These are phyloP conservation scores for Paraphysoderma sedebokerense DNA, from an alignment of 371 early-diverging fungal genomes.

Conservation along the genomic window DNA sequence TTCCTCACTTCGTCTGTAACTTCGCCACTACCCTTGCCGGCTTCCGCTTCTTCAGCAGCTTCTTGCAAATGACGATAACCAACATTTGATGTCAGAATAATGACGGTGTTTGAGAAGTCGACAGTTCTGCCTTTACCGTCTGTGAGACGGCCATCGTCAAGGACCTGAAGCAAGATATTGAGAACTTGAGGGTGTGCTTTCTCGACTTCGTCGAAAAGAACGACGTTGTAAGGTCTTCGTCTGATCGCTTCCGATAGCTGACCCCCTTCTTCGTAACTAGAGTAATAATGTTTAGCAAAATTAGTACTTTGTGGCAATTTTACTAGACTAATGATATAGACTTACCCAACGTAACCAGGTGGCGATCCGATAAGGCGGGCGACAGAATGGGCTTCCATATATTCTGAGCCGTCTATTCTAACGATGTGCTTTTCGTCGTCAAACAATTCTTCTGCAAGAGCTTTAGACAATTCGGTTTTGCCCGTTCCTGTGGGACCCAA, in stretches of 20 bases:
- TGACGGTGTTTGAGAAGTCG: slow-evolving; percentile 61
- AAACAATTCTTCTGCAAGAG: slow-evolving; percentile 54
- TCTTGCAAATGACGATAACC: slow-evolving; percentile 34
- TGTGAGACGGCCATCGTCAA: slow-evolving; percentile 70
- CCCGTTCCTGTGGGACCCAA: slow-evolving; percentile 75
- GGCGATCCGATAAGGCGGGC: slow-evolving; percentile 63
- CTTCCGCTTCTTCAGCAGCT: slow-evolving; percentile 3
- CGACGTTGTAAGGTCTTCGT: slow-evolving; percentile 55
- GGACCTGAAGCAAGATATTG: slow-evolving; percentile 59
- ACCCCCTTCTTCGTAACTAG: slow-evolving; percentile 61
- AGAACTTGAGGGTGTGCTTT: slow-evolving; percentile 66
- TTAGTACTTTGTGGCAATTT: too few relatives aligned
- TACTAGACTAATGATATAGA: too few relatives aligned
- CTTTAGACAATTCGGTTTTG: slow-evolving; percentile 71
- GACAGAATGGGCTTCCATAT: slow-evolving; percentile 54
- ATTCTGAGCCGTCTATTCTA: slow-evolving; percentile 70
- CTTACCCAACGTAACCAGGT: slow-evolving; percentile 73
- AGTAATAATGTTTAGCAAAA: too few relatives aligned
- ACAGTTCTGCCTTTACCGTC: slow-evolving; percentile 60
- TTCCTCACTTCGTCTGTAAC: slow-evolving; percentile 16
- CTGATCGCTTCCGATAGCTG: slow-evolving; percentile 61
- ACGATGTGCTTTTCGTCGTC: slow-evolving; percentile 58
- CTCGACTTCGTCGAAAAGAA: slow-evolving; percentile 72
- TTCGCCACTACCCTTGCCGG: not conserved
- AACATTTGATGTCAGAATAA: slow-evolving; percentile 69